Percentiles rank a stretch among this genome's conserved stretches.
Evolutionary conservation across 1,284 basidiomycete species (phyloP).

Genomic region (Mycena sp.): DNA sequence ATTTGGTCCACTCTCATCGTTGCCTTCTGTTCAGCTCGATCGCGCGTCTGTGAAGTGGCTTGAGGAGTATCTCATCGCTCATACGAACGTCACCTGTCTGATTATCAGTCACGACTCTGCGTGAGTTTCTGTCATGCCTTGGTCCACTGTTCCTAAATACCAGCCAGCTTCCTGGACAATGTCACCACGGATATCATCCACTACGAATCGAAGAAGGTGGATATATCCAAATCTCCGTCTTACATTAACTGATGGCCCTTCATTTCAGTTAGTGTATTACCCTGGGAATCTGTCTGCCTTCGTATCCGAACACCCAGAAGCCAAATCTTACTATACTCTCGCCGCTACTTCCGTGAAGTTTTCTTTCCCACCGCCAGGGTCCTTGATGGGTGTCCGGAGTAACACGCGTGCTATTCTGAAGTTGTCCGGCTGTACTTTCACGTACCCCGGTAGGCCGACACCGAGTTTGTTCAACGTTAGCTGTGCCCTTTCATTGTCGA

Average conservation of each 20-base stretch:
- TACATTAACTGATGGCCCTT: not conserved
- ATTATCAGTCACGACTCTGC: constrained; percentile 99
- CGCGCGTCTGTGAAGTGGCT: constrained; percentile 93
- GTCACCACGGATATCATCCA: constrained; percentile 98
- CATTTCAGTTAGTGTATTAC: constrained; percentile 87
- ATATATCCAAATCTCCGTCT: constrained; percentile 21
- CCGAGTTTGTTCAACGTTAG: constrained; percentile 92
- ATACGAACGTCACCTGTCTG: constrained; percentile 89
- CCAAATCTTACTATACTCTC: constrained; percentile 97
- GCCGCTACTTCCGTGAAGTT: constrained; percentile 97
- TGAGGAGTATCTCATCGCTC: constrained; percentile 87
- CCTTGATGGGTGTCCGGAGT: constrained; percentile 96
- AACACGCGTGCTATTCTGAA: constrained; percentile 97
- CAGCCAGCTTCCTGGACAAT: constrained; percentile 89
- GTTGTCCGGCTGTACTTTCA: constrained; percentile 92
- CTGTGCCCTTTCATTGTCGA: constrained; percentile 92
- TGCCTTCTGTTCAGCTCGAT: constrained; percentile 65
- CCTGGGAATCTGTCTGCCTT: constrained; percentile 94
- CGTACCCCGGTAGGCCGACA: constrained; percentile 87
- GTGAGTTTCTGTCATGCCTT: constrained; percentile 47
- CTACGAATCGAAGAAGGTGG: constrained; percentile 94
- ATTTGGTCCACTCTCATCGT: constrained; percentile 21
- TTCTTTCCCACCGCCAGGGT: constrained; percentile 95
- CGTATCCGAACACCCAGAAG: constrained; percentile 92
- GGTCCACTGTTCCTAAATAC: constrained; percentile 22